Evolutionary conservation across 345 rosid species (phyloP).

Genomic region (Carallia pectinifolia): DNA sequence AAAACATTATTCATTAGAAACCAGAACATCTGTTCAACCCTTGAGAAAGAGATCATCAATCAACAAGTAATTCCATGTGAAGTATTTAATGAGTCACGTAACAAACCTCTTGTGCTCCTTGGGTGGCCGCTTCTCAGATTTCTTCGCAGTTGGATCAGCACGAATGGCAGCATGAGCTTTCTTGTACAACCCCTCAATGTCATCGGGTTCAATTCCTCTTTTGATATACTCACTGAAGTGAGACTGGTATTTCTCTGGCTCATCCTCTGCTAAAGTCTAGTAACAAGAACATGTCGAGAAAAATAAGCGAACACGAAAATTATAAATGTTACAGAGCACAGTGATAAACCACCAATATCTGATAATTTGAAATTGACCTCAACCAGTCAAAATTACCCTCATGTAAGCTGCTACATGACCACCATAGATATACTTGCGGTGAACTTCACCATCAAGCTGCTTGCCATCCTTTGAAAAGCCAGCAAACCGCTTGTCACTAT

Average conservation of each 20-base stretch:
- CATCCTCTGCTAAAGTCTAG: slow-evolving; percentile 58
- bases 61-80: not conserved
- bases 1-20: too few species aligned
- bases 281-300: not conserved
- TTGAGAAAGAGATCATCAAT: not conserved
- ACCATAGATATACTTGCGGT: slow-evolving; percentile 72
- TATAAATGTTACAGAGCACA: too few species aligned
- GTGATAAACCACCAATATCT: too few species aligned
- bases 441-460: slow-evolving; percentile 78
- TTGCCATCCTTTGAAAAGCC: slow-evolving; percentile 65
- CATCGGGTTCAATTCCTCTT: slow-evolving; percentile 52
- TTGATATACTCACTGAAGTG: slow-evolving; percentile 62
- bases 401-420: slow-evolving; percentile 85
- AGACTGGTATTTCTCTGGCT: slow-evolving; percentile 66
- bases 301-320: too few species aligned
- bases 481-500: slow-evolving; percentile 82
- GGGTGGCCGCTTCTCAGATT: slow-evolving; percentile 47
- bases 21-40: not conserved
- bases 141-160: slow-evolving; percentile 55
- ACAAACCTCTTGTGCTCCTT: slow-evolving; percentile 63
- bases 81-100: not conserved
- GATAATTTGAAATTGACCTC: not conserved
- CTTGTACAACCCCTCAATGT: slow-evolving; percentile 58
- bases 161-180: slow-evolving; percentile 75
- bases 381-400: slow-evolving; percentile 39